Evolutionary conservation across 495 filamentous ascomycete genomes (phyloP), one percentile per base, ranked within the genome.

Genomic region (Trichoderma gamsii): DNA sequence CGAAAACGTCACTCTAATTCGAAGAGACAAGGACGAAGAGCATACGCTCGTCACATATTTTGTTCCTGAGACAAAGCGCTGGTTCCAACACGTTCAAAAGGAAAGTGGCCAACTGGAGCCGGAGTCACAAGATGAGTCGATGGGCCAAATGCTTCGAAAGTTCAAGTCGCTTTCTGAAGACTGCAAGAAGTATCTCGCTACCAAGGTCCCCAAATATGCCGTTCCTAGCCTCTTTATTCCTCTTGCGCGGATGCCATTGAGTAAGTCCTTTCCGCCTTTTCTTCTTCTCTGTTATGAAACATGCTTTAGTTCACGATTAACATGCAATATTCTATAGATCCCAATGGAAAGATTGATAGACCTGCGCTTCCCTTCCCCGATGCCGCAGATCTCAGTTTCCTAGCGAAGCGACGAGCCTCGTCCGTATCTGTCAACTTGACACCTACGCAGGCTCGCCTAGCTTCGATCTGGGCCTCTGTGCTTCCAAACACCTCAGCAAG

Each of bases 261-360:
- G 79, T 59, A 84, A 84, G 15, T 83, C 79, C 92, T 41, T 7
- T 16, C 21, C 56, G 0, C 6, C 29, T 27, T 27, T 25, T 21
- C 56, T 63, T 25, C 21, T 56, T 16, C 51, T 25, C 51, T 4
- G 18, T n/a, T 7, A 38, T 4, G 35, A 38, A 38, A 0, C 0
- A 9, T 23, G 7, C 16, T 32, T 27, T 18, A 46, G 56, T 23
- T 7, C 11, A 11, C 27, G 1, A 63, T 13, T 63, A 21, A 63
- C 56, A 63, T 27, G 3, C n/a, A 12, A 18, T 15, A 15, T 46
- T 46, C 13, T 11, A 46, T n/a, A 63, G 93, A 92, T 73, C 90
- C 90, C 13, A 93, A 93, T 69, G 90, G 90, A 61, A 93, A 93
- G 79, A 86, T 92, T 59, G 91, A 94, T 72, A 89, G 88, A 76